Evolutionary conservation across 164 flowering plant species (phyloP), one percentile per base, ranked within the genome.

Genomic region (Aristolochia contorta): DNA sequence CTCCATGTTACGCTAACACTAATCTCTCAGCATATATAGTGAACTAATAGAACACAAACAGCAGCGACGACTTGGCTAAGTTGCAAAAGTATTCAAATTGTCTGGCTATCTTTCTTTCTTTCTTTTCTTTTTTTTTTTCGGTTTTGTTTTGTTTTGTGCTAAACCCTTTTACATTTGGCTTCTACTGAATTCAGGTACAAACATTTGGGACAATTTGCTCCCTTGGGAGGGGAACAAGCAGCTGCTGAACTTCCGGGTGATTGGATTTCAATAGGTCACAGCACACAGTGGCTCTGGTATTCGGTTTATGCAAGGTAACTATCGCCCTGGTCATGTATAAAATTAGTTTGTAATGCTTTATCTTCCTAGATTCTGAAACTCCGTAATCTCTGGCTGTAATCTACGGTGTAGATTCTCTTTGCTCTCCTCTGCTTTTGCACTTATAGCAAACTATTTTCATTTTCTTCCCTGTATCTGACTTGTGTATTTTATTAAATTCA

Each of bases 211-310:
- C 98, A 92, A 71, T 92, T 92, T 79, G 98, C 96, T 65, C 96
- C 96, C 19, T 56, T 92, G 53, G 98, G 96, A 58, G 98, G 96
- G 47, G 98, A 92, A 67, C 89, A 91, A 71, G 79, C 98, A 46
- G 98, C 96, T 22, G 93, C 93, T 2, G 88, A 89, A 57, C 90
- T 92, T 57, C 98, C 97, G 19, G 97, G 98, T 9, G 98, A 92
- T 58, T 89, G 89, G 96, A 89, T 92, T 58, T 86, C 94, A 1
- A 86, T 87, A 18, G 97, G 98, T n/a, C 86, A 71, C 22, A 87
- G 97, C 77, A 59, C 74, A 13, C 96, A 91, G 70, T 91, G 95
- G 96, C 89, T 91, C 22, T 91, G 98, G 98, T 91, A 89, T 64
- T 92, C 98, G 59, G 89, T 92, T 3, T 89, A 92, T 78, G 90